Evolutionary conservation across 2,329 filamentous ascomycete species (phyloP).

Genomic region (Pleoardoris graminearum): DNA sequence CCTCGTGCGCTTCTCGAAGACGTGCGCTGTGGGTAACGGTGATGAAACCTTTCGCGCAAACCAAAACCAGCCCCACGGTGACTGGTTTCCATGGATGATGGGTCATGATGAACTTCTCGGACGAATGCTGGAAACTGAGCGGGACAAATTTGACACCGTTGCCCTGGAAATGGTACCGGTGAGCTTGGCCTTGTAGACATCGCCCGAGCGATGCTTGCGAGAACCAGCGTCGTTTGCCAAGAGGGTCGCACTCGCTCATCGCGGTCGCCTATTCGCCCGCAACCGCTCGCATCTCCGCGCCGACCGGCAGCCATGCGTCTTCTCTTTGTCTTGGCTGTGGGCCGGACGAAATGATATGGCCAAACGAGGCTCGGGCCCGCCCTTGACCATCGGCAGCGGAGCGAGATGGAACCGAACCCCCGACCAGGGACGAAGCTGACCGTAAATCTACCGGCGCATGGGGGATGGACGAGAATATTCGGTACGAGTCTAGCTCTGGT

Average conservation of each 20-base stretch:
- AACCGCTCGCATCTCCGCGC: neutral
- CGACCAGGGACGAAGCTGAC: neutral
- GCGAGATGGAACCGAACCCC: neutral
- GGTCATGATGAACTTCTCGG: too few species aligned
- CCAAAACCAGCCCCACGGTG: too few species aligned
- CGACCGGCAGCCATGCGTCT: neutral
- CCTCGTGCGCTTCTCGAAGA: too few species aligned
- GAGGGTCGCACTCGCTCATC: neutral
- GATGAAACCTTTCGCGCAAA: too few species aligned
- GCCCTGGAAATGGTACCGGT: too few species aligned
- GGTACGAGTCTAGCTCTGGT: neutral
- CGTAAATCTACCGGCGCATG: conserved; percentile 1
- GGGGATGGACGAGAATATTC: conserved; percentile 5
- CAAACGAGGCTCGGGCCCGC: neutral
- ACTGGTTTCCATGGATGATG: too few species aligned
- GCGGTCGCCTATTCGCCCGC: neutral
- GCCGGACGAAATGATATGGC: conserved; percentile 5
- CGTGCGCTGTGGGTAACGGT: too few species aligned
- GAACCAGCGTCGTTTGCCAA: too few species aligned
- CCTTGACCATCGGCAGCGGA: neutral
- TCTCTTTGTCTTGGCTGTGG: neutral
- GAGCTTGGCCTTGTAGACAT: too few species aligned
- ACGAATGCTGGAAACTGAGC: too few species aligned
- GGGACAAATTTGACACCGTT: too few species aligned
- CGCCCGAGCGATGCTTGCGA: too few species aligned